Base-by-base conservation (phyloP, 1,139 yeast genomes). In the Blastobotrys petasosporus region DNA sequence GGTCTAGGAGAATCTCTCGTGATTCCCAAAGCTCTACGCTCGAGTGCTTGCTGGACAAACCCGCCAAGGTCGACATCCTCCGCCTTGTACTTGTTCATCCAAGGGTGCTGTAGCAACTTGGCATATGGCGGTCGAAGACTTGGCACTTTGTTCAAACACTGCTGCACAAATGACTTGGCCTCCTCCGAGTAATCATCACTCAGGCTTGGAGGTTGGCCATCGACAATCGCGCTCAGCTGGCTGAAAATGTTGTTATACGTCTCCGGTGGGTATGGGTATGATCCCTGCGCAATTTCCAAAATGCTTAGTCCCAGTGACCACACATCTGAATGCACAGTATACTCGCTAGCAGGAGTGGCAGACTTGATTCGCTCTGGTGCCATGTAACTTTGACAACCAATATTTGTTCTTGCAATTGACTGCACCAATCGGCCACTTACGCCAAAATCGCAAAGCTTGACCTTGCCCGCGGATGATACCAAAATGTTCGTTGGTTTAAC, bases 371-470 rank as follows among this genome's bases (percentile, higher is more conserved):
- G 76, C 65, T 92, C 99, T 1, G 99, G 99, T 0, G 98, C 97
- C 98, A 94, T 94, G 67, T 92, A 92, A 4, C 95, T 85, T 67
- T 92, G 98, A 65, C 98, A 94, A 5, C 99, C 99, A 57, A 92
- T 90, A 60, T 92, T 92, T 0, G 99, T 92, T 59, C 88, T 81
- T 8, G 98, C 98, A 58, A 92, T 75, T 0, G 96, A 87, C 1
- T 97, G 97, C 32, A 92, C 98, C 52, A 92, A 71, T 62, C 92
- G 92, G 28, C 98, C 98, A 48, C 88, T 79, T 17, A 92, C 98
- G 39, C 99, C 99, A 66, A 92, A 92, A 68, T 92, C 99, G 70
- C 97, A 88, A 34, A 92, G 70, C 63, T 92, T 94, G 32, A 94
- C 87, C 55, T 84, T 82, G 17, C 99, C 99, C 30, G 70, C 65